Percentiles rank a stretch among this genome's conserved stretches.
phyloP scores from a whole-genome alignment of 176 grass and related monocot species.

The Microstegium vimineum region DNA sequence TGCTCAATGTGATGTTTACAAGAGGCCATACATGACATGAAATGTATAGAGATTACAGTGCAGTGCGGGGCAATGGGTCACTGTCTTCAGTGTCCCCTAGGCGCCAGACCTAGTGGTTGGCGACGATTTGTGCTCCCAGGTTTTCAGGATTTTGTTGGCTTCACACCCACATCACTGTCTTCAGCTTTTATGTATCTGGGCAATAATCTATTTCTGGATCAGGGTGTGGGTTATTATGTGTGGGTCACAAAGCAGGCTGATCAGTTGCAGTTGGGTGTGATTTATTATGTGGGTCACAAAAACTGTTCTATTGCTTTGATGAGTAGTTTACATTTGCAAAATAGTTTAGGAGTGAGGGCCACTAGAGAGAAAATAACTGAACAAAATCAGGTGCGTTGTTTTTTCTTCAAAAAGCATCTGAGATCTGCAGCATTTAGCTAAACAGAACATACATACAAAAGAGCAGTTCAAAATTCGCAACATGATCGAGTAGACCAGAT shows the following conservation, averaged over 20 bases:
- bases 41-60: not conserved
- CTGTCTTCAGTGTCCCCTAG: slow-evolving; percentile 57
- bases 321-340: not conserved
- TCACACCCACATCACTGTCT: slow-evolving; percentile 62
- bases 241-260: slow-evolving; percentile 24
- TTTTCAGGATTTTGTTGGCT: slow-evolving; percentile 76
- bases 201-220: slow-evolving; percentile 8
- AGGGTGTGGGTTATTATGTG: slow-evolving; percentile 35
- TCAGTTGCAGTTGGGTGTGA: slow-evolving; percentile 34
- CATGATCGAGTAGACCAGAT: not conserved
- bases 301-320: slow-evolving; percentile 24
- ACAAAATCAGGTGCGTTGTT: not conserved
- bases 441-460: not conserved
- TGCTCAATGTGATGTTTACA: not conserved
- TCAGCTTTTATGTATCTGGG: slow-evolving; percentile 43
- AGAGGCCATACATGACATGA: slow-evolving; percentile 3
- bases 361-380: slow-evolving; percentile 20
- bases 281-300: slow-evolving; percentile 32
- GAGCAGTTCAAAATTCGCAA: not conserved
- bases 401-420: too few relatives aligned
- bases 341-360: slow-evolving; percentile 8
- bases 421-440: not conserved
- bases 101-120: slow-evolving; percentile 53
- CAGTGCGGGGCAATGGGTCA: slow-evolving; percentile 26
- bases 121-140: slow-evolving; percentile 48